These are phyloP conservation scores for Immersiporthe knoxdaviesiana DNA, from an alignment of 2,329 filamentous ascomycete species.

Conservation along the genomic window DNA sequence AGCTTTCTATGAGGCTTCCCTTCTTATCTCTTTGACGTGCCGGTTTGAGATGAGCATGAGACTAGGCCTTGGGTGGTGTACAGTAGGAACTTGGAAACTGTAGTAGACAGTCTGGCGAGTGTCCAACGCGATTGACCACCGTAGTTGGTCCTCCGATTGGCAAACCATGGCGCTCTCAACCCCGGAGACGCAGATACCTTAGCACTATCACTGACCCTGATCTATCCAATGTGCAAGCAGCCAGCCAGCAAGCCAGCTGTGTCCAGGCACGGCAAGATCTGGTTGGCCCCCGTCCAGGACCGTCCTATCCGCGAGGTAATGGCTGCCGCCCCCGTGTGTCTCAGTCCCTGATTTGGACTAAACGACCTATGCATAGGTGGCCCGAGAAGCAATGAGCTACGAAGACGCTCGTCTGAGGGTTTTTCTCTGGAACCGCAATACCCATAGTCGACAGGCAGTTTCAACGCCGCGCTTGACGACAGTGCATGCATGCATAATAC, in stretches of 20 bases:
- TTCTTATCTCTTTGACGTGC: neutral
- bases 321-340: neutral
- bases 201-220: neutral
- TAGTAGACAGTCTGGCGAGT: neutral
- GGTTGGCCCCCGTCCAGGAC: neutral
- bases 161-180: neutral
- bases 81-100: neutral
- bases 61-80: neutral
- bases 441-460: neutral
- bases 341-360: neutral
- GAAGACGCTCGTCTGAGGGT: neutral
- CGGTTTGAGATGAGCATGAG: slow-evolving; percentile 11
- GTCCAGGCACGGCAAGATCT: neutral
- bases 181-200: neutral
- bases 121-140: neutral
- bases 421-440: neutral
- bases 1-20: neutral
- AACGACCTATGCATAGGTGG: neutral
- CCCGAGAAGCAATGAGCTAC: neutral
- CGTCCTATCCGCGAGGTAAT: neutral
- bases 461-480: neutral
- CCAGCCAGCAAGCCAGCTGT: neutral
- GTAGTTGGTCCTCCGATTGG: neutral
- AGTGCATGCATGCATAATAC: neutral
- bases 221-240: neutral